These are phyloP conservation scores for Aspergillus phoenicis DNA, from an alignment of 2,329 filamentous ascomycete genomes.

Conservation along the genomic window DNA sequence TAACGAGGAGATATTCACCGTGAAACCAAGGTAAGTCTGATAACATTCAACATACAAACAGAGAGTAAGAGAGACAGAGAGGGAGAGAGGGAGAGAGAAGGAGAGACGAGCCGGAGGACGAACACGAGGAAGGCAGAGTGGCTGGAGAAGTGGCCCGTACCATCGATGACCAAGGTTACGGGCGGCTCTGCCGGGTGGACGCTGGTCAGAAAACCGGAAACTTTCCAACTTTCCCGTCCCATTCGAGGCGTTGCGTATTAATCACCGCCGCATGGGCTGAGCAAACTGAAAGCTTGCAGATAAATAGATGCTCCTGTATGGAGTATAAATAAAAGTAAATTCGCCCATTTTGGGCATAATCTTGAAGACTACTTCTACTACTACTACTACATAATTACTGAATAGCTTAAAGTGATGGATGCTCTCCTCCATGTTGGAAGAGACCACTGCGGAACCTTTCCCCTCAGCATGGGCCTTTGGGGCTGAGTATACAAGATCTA, in stretches of 20 bases:
- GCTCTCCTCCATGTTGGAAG: background rate
- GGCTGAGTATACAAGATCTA: background rate
- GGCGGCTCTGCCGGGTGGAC: conserved; percentile 19
- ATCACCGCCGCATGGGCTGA: background rate
- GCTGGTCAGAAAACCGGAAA: conserved; percentile 7
- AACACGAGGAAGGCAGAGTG: conserved; percentile 20
- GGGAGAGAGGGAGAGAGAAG: conserved; percentile 3
- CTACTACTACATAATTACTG: no score
- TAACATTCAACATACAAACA: no score
- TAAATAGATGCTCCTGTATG: background rate
- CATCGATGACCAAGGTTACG: conserved; percentile 12
- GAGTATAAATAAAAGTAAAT: background rate
- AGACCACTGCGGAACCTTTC: background rate
- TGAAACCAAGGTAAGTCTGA: no score
- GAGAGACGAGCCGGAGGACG: conserved; percentile 4
- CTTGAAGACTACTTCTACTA: background rate
- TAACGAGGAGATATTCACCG: background rate
- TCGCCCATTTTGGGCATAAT: background rate
- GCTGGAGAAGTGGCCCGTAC: conserved; percentile 18
- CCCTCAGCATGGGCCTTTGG: background rate
- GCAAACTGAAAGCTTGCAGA: no score
- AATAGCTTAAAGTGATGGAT: background rate
- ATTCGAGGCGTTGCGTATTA: background rate
- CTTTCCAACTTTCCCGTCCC: background rate
- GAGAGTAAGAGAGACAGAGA: background rate